These are phyloP conservation scores for Venturia asperata DNA, from an alignment of 2,329 filamentous ascomycete species.

Conservation along the genomic window DNA sequence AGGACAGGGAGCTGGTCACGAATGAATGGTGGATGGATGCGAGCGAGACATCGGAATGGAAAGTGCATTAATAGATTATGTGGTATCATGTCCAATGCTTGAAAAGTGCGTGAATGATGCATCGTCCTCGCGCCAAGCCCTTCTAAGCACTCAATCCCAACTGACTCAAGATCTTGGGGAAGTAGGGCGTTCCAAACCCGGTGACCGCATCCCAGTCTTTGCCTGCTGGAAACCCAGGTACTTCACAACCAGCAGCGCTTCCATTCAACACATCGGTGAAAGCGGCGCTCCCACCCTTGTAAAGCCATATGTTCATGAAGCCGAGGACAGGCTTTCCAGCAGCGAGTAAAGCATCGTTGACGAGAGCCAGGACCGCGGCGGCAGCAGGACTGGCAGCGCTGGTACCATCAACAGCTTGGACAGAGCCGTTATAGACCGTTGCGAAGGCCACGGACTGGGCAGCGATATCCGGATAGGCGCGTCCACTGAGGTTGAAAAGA, in stretches of 20 bases:
- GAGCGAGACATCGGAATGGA: neutral
- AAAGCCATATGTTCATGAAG: slow-evolving; percentile 52
- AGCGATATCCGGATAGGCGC: slow-evolving; percentile 21
- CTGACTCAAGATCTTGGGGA: slow-evolving; percentile 18
- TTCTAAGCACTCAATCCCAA: slow-evolving; percentile 8
- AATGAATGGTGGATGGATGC: too few relatives aligned
- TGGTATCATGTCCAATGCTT: neutral
- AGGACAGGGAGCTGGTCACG: too few relatives aligned
- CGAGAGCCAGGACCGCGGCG: slow-evolving; percentile 47
- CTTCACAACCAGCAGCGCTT: slow-evolving; percentile 30
- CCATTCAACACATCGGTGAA: slow-evolving; percentile 29
- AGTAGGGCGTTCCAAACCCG: slow-evolving; percentile 41
- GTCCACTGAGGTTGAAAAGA: slow-evolving; percentile 18
- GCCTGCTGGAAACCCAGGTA: slow-evolving; percentile 26
- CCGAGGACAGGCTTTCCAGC: slow-evolving; percentile 42
- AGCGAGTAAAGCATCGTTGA: slow-evolving; percentile 50
- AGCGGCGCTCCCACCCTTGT: slow-evolving; percentile 27
- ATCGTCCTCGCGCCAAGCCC: neutral
- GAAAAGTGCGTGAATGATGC: neutral
- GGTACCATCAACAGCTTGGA: slow-evolving; percentile 14
- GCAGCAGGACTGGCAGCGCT: slow-evolving; percentile 39
- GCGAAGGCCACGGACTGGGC: slow-evolving; percentile 17
- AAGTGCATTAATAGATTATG: neutral
- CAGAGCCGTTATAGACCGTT: neutral
- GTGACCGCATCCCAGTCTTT: slow-evolving; percentile 44